Evolutionary conservation across 192 early-diverging fungal species (phyloP), one percentile per base, ranked within the genome.

Genomic region (Coemansia sp.): DNA sequence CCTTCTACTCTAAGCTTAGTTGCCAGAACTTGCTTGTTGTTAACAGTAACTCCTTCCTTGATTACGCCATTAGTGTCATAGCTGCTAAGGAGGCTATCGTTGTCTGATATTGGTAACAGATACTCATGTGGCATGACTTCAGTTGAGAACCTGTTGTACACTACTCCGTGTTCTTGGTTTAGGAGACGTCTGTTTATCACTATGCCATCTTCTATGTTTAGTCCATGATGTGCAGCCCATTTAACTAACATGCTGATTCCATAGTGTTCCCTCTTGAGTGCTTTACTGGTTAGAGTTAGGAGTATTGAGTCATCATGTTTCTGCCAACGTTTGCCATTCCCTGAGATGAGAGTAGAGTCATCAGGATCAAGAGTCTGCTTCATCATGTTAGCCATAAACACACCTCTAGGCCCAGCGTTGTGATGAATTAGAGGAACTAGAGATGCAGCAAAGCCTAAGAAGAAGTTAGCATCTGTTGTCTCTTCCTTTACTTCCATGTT

Each of bases 361-460:
- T n/a, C 55, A 28, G 55, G 55, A 57, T 57, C 55, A 35, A 57
- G 55, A 57, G 55, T 57, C 5, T 57, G 55, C n/a, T 57, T 57
- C 55, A 57, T 57, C 55, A 57, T 57, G 33, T 57, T 57, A 31
- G 55, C 55, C 55, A 57, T 57, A 14, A 57, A 57, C 11, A 57
- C 55, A 16, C 55, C 55, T 57, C 55, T 8, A 3, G 55, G 55
- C 0, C 55, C 55, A 8, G 55, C 55, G 5, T 57, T 57, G 28
- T 57, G 55, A 18, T 57, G 55, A 0, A 57, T 34, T 35, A 57
- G 55, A 0, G 55, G 55, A 1, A 57, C 55, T 16, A 57, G 14
- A 6, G 55, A 57, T 8, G 55, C 55, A 16, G 55, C 55, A 57
- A 57, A 57, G 8, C 55, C 55, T 3, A 57, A 33, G 33, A 57